A percentile compares a stretch with the other conserved stretches of the same genome.
phyloP scores from a whole-genome alignment of 768 basidiomycete genomes.

The Tubosaeta sp. region DNA sequence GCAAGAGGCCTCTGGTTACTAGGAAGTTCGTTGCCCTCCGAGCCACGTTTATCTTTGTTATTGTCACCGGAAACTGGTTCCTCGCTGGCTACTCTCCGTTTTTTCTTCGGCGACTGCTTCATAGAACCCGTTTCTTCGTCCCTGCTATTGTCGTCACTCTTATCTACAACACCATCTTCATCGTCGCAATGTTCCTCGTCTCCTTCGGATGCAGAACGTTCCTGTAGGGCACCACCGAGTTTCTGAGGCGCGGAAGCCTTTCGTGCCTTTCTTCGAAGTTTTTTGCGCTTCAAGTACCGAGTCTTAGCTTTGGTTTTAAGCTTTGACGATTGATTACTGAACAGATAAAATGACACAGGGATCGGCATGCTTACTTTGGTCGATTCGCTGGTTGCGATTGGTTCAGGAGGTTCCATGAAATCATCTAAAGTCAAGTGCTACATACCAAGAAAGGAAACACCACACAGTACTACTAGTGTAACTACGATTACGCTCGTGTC shows the following conservation, averaged over 20 bases:
- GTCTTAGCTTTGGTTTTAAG: slow-evolving; percentile 68
- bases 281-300: slow-evolving; percentile 71
- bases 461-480: no score
- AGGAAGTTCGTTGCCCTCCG: not conserved
- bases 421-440: no score
- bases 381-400: not conserved
- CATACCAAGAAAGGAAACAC: not conserved
- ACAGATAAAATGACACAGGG: not conserved
- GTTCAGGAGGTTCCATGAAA: not conserved
- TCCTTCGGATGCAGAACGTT: slow-evolving; percentile 17
- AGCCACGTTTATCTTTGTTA: not conserved
- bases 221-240: slow-evolving; percentile 16
- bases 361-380: slow-evolving; percentile 19
- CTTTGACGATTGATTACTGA: slow-evolving; percentile 24
- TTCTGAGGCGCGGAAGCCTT: slow-evolving; percentile 30
- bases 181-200: slow-evolving; percentile 19
- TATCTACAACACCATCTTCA: slow-evolving; percentile 16
- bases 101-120: slow-evolving; percentile 40
- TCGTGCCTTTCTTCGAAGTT: slow-evolving; percentile 54
- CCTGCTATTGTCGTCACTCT: slow-evolving; percentile 10
- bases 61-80: slow-evolving; percentile 17
- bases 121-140: slow-evolving; percentile 5
- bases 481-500: no score
- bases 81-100: slow-evolving; percentile 33
- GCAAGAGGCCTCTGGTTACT: slow-evolving; percentile 5